Base-by-base conservation (phyloP, 2,329 filamentous ascomycete species). In the Venturia effusa region DNA sequence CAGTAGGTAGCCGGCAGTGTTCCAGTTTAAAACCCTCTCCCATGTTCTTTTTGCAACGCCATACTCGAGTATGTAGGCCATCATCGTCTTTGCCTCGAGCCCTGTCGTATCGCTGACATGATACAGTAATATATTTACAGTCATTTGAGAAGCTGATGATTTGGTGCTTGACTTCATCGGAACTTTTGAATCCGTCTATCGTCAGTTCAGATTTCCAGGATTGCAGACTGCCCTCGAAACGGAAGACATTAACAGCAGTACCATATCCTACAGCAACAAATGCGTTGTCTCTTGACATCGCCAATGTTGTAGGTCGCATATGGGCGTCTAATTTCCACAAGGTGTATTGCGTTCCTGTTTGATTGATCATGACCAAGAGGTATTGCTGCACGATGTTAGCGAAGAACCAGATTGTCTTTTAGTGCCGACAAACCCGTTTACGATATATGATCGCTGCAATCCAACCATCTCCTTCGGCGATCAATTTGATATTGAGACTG, bases 211-310 rank as follows among this genome's bases (percentile, higher is more conserved):
- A 4, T 32, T 40, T 60, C 57, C 57, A 60, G 1, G 32, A 22
- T 27, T 40, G 34, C 17, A 27, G 5, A 32, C 30, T 60, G 22
- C 30, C 22, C 7, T 60, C n/a, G 15, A 60, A 60, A 13, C 57
- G 40, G 17, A 37, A 60, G 4, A 60, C 13, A 40, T 40, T 30
- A 34, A 60, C 57, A 39, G 11, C n/a, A 43, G 34, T 2, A 27
- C 57, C 57, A 32, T 60, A 60, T 37, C 57, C 32, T 3, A 60
- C 57, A 22, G 57, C 57, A 27, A 60, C 40, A 7, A 60, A 30
- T 7, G 5, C 19, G 13, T 60, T 60, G 13, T 60, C 34, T 19
- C 57, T 32, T n/a, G 57, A 60, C 19, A 60, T 39, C n/a, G 57
- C 57, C 24, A 60, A 19, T 27, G 59, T 45, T 45, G 34, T 41